Conservation (phyloP, 495 filamentous ascomycete species). For the Neurospora sp. region DNA sequence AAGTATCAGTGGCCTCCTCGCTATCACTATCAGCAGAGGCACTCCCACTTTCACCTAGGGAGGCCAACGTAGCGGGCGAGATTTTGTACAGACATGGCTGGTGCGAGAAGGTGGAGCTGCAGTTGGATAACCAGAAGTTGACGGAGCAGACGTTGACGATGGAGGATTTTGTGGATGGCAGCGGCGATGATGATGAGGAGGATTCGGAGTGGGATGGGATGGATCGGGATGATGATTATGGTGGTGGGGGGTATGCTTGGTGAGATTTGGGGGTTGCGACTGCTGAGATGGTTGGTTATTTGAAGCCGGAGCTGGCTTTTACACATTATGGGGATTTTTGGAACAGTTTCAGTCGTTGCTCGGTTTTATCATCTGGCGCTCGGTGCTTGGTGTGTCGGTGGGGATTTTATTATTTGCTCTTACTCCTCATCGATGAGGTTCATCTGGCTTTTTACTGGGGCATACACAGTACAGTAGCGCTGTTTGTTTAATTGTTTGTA, state of each 20-base stretch:
- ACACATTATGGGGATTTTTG: not conserved
- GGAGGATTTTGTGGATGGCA: slow-evolving; percentile 70
- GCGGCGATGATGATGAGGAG: slow-evolving; percentile 47
- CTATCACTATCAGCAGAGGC: not conserved
- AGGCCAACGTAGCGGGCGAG: slow-evolving; percentile 6
- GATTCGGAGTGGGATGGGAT: slow-evolving; percentile 58
- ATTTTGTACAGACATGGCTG: slow-evolving; percentile 54
- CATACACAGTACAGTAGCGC: no score
- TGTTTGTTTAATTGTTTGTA: no score
- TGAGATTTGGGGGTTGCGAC: not conserved
- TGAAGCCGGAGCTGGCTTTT: not conserved
- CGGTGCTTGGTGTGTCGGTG: no score
- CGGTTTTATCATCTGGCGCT: not conserved
- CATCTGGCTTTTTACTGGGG: no score
- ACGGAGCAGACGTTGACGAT: slow-evolving; percentile 63
- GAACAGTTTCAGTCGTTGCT: not conserved
- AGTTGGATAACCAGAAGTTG: slow-evolving; percentile 74
- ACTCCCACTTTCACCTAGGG: not conserved
- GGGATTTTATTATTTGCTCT: no score
- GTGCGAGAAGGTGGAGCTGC: slow-evolving; percentile 69
- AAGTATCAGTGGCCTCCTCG: not conserved
- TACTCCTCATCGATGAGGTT: no score
- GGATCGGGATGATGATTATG: slow-evolving; percentile 44
- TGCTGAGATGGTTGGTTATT: not conserved
- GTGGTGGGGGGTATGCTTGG: slow-evolving; percentile 20